Evolutionary conservation across 805 yeast genomes (phyloP).

Genomic region (Lipomyces starkeyi): DNA sequence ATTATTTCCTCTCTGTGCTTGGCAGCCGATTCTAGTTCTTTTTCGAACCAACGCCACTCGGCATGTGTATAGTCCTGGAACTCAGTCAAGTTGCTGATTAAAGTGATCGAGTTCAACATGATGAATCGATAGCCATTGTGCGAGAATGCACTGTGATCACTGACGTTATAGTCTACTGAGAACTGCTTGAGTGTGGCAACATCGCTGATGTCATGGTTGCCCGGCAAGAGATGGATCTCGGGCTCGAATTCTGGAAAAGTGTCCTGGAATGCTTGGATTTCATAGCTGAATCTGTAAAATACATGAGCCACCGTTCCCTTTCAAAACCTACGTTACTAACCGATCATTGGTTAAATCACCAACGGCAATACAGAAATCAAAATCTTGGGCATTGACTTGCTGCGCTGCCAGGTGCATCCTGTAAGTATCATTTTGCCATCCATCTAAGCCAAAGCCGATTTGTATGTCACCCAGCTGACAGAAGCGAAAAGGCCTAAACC

Average conservation of each 20-base stretch:
- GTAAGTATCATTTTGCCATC: slow-evolving; percentile 12
- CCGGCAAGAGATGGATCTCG: slow-evolving; percentile 11
- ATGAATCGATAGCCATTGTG: slow-evolving; percentile 12
- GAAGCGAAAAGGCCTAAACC: slow-evolving; percentile 7
- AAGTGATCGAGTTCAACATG: slow-evolving; percentile 10
- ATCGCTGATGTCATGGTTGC: slow-evolving; percentile 9
- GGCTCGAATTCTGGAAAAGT: slow-evolving; percentile 10
- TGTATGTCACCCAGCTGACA: slow-evolving; percentile 18
- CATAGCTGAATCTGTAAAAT: slow-evolving; percentile 5
- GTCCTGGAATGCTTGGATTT: slow-evolving; percentile 13
- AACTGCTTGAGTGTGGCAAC: slow-evolving; percentile 12
- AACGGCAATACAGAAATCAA: slow-evolving; percentile 14
- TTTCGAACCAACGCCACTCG: slow-evolving; percentile 9
- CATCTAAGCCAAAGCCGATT: slow-evolving; percentile 13
- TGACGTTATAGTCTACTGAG: slow-evolving; percentile 7
- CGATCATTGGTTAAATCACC: slow-evolving; percentile 9
- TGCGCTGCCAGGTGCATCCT: slow-evolving; percentile 10
- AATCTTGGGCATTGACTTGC: slow-evolving; percentile 9
- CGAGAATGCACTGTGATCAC: slow-evolving; percentile 11
- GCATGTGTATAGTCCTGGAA: neutral
- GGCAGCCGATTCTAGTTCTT: neutral
- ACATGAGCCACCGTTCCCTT: neutral
- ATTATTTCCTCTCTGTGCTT: slow-evolving; percentile 1
- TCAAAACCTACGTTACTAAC: neutral
- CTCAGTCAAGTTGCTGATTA: slow-evolving; percentile 15